Conservation (phyloP, 2,329 filamentous ascomycete genomes). For the Microsporum canis region DNA sequence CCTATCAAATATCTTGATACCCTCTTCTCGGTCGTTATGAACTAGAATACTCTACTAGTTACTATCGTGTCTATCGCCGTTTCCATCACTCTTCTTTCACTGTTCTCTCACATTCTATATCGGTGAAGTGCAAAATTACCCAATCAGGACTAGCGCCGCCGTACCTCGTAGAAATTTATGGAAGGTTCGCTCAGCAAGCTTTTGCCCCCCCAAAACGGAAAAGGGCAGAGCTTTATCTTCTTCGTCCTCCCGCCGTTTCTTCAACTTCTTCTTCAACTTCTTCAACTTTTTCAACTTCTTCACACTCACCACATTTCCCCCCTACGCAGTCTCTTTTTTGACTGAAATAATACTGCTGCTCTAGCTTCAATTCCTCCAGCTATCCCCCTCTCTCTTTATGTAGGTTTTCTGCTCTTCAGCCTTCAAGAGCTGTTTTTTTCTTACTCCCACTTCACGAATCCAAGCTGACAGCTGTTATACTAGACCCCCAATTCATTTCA, state of each 20-base stretch:
- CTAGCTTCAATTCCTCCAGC: conserved; percentile 4
- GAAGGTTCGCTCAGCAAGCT: conserved; percentile 16
- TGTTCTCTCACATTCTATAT: background rate
- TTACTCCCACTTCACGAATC: background rate
- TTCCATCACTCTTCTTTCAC: background rate
- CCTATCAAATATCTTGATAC: background rate
- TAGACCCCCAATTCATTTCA: conserved; percentile 5
- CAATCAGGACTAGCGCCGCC: conserved; percentile 2
- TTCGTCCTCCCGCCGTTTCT: conserved; percentile 13
- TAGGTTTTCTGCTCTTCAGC: conserved; percentile 6
- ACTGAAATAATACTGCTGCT: background rate
- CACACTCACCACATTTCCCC: conserved; percentile 8
- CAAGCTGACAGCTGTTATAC: background rate
- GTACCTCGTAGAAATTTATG: conserved; percentile 15
- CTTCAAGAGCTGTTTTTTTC: conserved; percentile 10
- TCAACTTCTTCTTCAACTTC: conserved; percentile 16
- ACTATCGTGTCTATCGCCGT: background rate
- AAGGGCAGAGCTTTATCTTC: conserved; percentile 11
- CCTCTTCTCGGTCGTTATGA: background rate
- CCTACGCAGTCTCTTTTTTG: conserved; percentile 8
- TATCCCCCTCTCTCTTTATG: conserved; percentile 4
- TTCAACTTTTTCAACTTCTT: conserved; percentile 12
- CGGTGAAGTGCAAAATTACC: background rate
- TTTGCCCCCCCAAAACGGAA: conserved; percentile 8
- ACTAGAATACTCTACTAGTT: background rate